Evolutionary conservation across 495 filamentous ascomycete species (phyloP).

Genomic region (Penicillium tannophilum): DNA sequence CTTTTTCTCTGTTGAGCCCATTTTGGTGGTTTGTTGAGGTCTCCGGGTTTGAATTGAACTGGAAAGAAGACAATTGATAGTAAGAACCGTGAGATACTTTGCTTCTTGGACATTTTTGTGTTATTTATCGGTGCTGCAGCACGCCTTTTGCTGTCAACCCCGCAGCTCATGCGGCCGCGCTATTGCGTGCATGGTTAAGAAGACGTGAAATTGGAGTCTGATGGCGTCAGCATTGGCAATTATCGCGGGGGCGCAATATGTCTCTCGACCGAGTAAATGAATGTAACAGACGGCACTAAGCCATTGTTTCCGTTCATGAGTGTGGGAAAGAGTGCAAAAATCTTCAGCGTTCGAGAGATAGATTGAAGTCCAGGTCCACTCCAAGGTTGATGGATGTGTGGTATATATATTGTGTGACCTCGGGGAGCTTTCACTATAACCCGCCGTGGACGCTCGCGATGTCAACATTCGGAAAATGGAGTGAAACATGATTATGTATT

Average conservation of each 20-base stretch:
- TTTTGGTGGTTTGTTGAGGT: slow-evolving; percentile 12
- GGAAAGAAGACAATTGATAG: neutral
- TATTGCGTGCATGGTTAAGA: slow-evolving; percentile 19
- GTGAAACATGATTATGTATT: too few relatives aligned
- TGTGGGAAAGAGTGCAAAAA: neutral
- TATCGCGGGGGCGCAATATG: neutral
- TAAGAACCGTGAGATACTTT: neutral
- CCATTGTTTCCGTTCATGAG: neutral
- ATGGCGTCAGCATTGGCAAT: slow-evolving; percentile 30
- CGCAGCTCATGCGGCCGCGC: slow-evolving; percentile 10
- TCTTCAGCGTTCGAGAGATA: neutral
- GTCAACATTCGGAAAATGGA: too few relatives aligned
- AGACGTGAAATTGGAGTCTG: slow-evolving; percentile 33
- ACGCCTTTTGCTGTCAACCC: slow-evolving; percentile 14
- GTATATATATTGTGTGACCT: too few relatives aligned
- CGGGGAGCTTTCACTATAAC: too few relatives aligned
- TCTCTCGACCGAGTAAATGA: slow-evolving; percentile 8
- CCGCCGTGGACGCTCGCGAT: too few relatives aligned
- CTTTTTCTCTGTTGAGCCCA: slow-evolving; percentile 39
- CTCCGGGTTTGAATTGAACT: neutral
- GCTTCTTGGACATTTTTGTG: neutral
- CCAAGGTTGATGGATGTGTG: too few relatives aligned
- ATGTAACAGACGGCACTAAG: neutral
- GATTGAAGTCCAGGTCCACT: too few relatives aligned
- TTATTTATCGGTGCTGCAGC: slow-evolving; percentile 15